A percentile compares a stretch with the other conserved stretches of the same genome.
These are phyloP conservation scores for Prunus persica DNA, from an alignment of 306 rosid genomes.

Conservation along the genomic window DNA sequence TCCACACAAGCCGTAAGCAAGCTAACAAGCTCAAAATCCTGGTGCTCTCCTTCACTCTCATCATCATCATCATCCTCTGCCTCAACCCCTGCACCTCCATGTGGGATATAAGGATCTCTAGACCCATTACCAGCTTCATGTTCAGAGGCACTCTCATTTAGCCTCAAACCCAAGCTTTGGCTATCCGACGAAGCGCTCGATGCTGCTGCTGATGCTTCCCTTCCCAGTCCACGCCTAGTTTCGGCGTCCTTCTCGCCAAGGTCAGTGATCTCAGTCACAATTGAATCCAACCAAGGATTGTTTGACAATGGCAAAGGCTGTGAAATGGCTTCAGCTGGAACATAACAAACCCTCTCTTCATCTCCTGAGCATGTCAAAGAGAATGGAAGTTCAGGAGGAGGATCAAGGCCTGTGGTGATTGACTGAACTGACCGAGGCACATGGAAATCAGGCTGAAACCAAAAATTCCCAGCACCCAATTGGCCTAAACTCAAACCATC, in stretches of 20 bases:
- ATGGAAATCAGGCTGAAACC: constrained; percentile 48
- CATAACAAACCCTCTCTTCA: constrained; percentile 62
- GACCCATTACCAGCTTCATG: constrained; percentile 69
- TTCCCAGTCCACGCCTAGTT: constrained; percentile 44
- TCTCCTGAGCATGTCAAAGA: constrained; percentile 55
- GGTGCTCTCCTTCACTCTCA: constrained; percentile 48
- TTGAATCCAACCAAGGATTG: constrained; percentile 65
- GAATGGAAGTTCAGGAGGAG: constrained; percentile 37
- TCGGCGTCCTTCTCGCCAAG: constrained; percentile 49
- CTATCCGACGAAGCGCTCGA: constrained; percentile 75
- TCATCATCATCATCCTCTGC: constrained; percentile 49
- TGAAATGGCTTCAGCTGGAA: constrained; percentile 63
- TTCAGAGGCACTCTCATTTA: constrained; percentile 52
- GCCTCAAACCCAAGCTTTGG: constrained; percentile 49
- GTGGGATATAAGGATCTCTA: constrained; percentile 48
- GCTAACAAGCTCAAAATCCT: constrained; percentile 71
- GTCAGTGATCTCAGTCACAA: constrained; percentile 64
- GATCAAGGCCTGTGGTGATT: no score
- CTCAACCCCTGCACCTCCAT: constrained; percentile 44
- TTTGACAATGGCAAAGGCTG: constrained; percentile 48
- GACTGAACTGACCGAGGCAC: neutral
- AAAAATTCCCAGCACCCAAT: constrained; percentile 53
- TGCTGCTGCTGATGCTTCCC: constrained; percentile 45
- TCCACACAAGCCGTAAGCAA: constrained; percentile 76
- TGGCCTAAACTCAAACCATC: constrained; percentile 49